phyloP scores from a whole-genome alignment of 805 yeast species.

The Maudiozyma barnettii region DNA sequence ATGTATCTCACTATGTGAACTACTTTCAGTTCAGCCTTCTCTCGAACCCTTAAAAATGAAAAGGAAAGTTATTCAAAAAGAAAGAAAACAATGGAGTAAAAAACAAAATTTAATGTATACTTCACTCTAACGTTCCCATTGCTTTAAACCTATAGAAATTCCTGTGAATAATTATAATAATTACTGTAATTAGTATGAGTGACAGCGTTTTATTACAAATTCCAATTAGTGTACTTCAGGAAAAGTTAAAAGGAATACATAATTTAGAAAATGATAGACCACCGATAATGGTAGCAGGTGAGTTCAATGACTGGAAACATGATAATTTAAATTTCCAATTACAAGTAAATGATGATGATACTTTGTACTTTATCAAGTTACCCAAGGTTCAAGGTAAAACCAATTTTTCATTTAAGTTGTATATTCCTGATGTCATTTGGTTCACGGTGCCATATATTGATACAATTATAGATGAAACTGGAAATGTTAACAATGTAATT shows the following conservation, averaged over 20 bases:
- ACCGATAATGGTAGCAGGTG: conserved; percentile 20
- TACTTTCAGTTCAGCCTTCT: no score
- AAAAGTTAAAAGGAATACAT: not conserved
- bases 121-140: no score
- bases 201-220: not conserved
- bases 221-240: not conserved
- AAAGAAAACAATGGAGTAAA: no score
- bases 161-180: no score
- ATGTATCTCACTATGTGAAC: no score
- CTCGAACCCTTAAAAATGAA: no score
- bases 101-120: no score
- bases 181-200: not conserved
- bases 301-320: conserved; percentile 23
- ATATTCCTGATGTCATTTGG: conserved; percentile 21
- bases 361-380: conserved; percentile 12
- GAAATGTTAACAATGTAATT: conserved; percentile 18
- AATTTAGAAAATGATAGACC: not conserved
- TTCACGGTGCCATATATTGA: conserved; percentile 19
- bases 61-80: no score
- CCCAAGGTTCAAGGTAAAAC: conserved; percentile 10
- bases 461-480: conserved; percentile 16
- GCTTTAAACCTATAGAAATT: no score
- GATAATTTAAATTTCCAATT: conserved; percentile 9
- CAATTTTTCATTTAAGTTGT: conserved; percentile 15
- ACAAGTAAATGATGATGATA: conserved; percentile 7